phyloP scores from a whole-genome alignment of 495 filamentous ascomycete species.

The Cairneyella variabilis region DNA sequence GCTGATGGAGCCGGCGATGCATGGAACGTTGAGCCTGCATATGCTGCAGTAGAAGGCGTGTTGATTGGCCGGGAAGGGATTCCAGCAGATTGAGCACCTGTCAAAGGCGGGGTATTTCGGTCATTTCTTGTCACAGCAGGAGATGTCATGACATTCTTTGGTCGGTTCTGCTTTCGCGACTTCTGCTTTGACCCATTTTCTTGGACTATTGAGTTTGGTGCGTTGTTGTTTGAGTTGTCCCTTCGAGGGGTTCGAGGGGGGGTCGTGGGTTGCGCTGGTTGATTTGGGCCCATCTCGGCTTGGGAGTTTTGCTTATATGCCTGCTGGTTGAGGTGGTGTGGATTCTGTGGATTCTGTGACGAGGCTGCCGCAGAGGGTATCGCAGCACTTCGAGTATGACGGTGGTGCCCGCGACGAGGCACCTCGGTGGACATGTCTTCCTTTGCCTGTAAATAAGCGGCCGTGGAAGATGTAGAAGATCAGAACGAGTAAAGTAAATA shows the following conservation, averaged over 20 bases:
- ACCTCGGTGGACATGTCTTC: constrained; percentile 23
- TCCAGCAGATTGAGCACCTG: constrained; percentile 29
- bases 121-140: constrained; percentile 33
- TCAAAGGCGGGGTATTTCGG: constrained; percentile 37
- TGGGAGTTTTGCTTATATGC: constrained; percentile 17
- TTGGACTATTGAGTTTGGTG: constrained; percentile 2
- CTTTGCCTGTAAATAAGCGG: constrained; percentile 26
- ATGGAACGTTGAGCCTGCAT: constrained; percentile 94
- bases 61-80: constrained; percentile 21
- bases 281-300: constrained; percentile 17
- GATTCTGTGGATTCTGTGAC: constrained; percentile 25
- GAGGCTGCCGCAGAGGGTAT: constrained; percentile 11
- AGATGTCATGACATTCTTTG: constrained; percentile 33
- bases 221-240: constrained; percentile 17
- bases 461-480: constrained; percentile 19
- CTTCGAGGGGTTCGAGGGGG: constrained; percentile 26
- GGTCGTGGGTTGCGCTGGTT: constrained; percentile 19
- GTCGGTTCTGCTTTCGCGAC: constrained; percentile 32
- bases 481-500: constrained; percentile 14
- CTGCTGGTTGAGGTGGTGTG: constrained; percentile 25
- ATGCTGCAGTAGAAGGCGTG: constrained; percentile 57
- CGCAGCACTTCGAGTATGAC: constrained; percentile 24
- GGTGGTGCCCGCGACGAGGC: constrained; percentile 17
- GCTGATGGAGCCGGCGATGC: constrained; percentile 89
- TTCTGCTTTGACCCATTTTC: constrained; percentile 29